Percentiles rank a stretch among this genome's conserved stretches.
Conservation (phyloP, 208 protist genomes). For the Porcisia hertigi region DNA sequence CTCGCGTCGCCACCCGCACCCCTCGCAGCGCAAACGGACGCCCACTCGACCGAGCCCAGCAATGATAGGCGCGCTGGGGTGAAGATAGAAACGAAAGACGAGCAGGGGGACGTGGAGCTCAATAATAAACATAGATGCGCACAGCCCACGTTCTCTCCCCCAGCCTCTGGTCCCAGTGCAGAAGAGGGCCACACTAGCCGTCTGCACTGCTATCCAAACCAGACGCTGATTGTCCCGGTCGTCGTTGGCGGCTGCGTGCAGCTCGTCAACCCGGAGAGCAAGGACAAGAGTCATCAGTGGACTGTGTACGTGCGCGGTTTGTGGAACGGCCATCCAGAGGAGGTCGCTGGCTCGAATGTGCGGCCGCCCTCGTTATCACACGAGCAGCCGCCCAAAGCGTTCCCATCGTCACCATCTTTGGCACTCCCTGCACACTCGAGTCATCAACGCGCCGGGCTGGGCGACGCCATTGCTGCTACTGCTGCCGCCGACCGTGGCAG, state of each 20-base stretch:
- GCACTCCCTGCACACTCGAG: background rate
- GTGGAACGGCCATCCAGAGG: constrained; percentile 55
- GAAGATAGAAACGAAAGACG: constrained; percentile 10
- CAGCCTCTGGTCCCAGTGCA: background rate
- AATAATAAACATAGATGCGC: background rate
- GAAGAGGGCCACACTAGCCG: background rate
- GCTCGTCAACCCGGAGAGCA: constrained; percentile 64
- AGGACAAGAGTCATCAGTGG: constrained; percentile 80
- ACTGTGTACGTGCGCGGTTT: constrained; percentile 90
- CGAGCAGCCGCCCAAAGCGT: background rate
- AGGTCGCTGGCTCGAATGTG: constrained; percentile 12
- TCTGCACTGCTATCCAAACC: constrained; percentile 3
- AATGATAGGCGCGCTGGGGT: background rate
- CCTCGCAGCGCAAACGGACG: background rate
- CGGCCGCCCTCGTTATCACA: constrained; percentile 2
- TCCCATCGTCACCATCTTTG: background rate
- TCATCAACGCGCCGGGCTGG: background rate
- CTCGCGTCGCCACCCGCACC: background rate
- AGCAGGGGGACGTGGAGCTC: background rate
- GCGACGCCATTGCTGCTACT: background rate
- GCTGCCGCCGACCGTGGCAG: background rate
- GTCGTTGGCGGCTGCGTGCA: constrained; percentile 75
- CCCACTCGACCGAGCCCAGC: background rate
- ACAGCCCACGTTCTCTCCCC: background rate
- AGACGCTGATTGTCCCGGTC: constrained; percentile 50